phyloP scores from a whole-genome alignment of 202 grass and related monocot genomes.

The Miscanthus sacchariflorus region DNA sequence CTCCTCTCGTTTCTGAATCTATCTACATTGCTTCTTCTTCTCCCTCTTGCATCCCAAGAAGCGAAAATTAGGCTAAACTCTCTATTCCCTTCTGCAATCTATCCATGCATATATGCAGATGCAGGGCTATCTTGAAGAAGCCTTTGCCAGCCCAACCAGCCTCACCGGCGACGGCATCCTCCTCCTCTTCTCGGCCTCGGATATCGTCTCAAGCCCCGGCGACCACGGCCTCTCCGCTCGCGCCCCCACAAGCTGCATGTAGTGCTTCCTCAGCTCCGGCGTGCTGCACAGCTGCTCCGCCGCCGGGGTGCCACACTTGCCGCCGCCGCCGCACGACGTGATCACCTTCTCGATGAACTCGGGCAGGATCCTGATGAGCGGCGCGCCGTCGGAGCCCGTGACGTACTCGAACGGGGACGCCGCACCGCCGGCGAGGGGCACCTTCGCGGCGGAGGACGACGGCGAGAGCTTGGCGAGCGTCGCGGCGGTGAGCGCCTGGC shows the following conservation, averaged over 20 bases:
- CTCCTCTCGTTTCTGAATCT: conserved; percentile 3
- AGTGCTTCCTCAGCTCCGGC: conserved; percentile 92
- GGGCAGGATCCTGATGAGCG: conserved; percentile 75
- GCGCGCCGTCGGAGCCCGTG: conserved; percentile 65
- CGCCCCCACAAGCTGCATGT: conserved; percentile 78
- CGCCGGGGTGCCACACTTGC: neutral
- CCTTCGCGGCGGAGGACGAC: conserved; percentile 32
- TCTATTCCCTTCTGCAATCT: neutral
- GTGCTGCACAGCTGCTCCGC: conserved; percentile 73
- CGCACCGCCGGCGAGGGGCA: conserved; percentile 43
- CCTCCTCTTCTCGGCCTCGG: conserved; percentile 57
- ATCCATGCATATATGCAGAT: neutral
- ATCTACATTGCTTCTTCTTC: conserved; percentile 18
- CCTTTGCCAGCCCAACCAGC: conserved; percentile 41
- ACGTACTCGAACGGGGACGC: conserved; percentile 82
- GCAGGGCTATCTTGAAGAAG: conserved; percentile 36
- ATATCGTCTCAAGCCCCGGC: conserved; percentile 87
- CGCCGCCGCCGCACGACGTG: conserved; percentile 25
- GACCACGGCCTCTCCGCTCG: conserved; percentile 75
- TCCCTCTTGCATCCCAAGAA: neutral
- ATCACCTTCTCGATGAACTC: conserved; percentile 87
- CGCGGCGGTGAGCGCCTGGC: conserved; percentile 71
- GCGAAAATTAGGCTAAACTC: neutral
- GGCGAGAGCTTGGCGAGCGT: conserved; percentile 83
- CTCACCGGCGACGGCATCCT: conserved; percentile 49